These are phyloP conservation scores for Ophiostoma perfectum DNA, from an alignment of 2,329 filamentous ascomycete species.

Conservation along the genomic window DNA sequence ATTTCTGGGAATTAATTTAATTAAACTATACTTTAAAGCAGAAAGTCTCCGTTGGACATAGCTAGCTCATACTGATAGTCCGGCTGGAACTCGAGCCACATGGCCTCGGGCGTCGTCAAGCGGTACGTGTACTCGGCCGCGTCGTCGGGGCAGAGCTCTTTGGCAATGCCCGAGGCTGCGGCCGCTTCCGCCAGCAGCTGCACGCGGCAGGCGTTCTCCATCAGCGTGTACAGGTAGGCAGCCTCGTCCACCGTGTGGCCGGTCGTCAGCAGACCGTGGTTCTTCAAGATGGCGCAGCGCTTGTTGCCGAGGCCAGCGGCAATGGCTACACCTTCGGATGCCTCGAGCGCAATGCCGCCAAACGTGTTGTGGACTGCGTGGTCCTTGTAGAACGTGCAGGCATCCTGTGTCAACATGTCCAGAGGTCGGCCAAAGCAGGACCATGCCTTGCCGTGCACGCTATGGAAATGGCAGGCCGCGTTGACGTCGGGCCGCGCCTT, in stretches of 20 bases:
- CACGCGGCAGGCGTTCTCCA: background rate
- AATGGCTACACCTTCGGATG: background rate
- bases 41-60: background rate
- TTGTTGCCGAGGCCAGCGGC: background rate
- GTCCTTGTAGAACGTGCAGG: background rate
- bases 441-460: background rate
- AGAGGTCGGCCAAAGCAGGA: background rate
- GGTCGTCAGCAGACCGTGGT: background rate
- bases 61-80: background rate
- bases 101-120: background rate
- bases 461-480: background rate
- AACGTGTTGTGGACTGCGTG: background rate
- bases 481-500: background rate
- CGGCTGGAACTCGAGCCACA: background rate
- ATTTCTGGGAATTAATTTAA: no score
- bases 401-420: background rate
- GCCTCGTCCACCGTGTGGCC: background rate
- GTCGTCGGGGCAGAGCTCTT: background rate
- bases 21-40: background rate
- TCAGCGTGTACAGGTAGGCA: background rate
- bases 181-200: constrained; percentile 1
- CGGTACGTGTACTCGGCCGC: background rate
- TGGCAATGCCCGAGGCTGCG: background rate
- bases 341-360: background rate
- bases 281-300: background rate